Base-by-base conservation (phyloP, 495 filamentous ascomycete genomes). In the Talaromyces ruber region DNA sequence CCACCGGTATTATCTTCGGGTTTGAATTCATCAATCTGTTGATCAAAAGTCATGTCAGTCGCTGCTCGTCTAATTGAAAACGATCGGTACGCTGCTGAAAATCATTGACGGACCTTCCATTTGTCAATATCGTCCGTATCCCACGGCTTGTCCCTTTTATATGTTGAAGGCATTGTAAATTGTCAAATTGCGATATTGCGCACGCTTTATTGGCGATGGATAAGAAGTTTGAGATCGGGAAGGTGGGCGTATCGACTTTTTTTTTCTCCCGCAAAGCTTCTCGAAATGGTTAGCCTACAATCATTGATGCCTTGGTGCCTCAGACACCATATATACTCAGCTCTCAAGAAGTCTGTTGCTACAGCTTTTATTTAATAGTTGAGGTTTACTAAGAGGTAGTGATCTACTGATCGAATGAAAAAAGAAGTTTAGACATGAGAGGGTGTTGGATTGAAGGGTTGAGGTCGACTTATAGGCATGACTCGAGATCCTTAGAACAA, bases 41-140 rank as follows among this genome's bases (percentile, higher is more conserved):
- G 14, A 16, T n/a, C 16, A 2, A 30, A 12, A 7, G 28, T 30
- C 6, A 63, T n/a, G 29, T 22, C 21, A 51, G 22, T 51, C 22
- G 6, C 6, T 51, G n/a, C n/a, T 21, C 45, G 16, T 24, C 51
- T 18, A n/a, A 22, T 26, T 54, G 22, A 28, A 6, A 22, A 47
- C 5, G 6, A n/a, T 47, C 18, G n/a, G 7, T 6, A 47, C 9
- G 37, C 51, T 7, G 22, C 6, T 54, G 22, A 3, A 8, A 7
- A 11, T 54, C 25, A 24, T 54, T 14, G 37, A 70, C 67, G 61
- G 64, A 90, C 84, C 83, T 92, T 94, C 93, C 93, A 98, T 71
- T 96, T 96, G 72, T 98, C 93, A 65, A 97, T 92, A 68, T 97
- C 94, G 62, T 94, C 92, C 55, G 92, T 97, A 72, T 98, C 93